These are phyloP conservation scores for Penicillium freii DNA, from an alignment of 2,329 filamentous ascomycete species.

Conservation along the genomic window DNA sequence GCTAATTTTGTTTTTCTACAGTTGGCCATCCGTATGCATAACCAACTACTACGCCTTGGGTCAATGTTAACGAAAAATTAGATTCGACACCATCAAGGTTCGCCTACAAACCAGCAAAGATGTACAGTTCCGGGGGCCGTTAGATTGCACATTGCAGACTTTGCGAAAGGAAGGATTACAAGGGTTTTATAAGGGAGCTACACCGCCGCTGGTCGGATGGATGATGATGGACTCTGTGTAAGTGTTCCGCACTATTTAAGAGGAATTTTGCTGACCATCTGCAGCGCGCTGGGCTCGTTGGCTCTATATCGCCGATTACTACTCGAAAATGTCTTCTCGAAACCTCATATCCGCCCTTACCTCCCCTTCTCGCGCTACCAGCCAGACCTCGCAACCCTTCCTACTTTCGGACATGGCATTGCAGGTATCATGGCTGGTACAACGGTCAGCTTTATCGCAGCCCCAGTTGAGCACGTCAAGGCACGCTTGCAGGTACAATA, in stretches of 20 bases:
- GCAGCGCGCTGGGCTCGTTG: slow-evolving; percentile 80
- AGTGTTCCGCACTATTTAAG: slow-evolving; percentile 7
- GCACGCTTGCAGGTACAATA: slow-evolving; percentile 94
- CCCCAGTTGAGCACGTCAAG: slow-evolving; percentile 93
- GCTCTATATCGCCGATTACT: slow-evolving; percentile 85
- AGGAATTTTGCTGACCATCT: not conserved
- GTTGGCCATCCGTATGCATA: slow-evolving; percentile 59
- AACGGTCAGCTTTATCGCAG: slow-evolving; percentile 89
- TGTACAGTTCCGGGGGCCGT: slow-evolving; percentile 76
- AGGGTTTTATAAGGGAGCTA: slow-evolving; percentile 92
- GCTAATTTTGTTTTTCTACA: slow-evolving; percentile 27
- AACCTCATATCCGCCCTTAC: slow-evolving; percentile 45
- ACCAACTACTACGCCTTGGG: not conserved
- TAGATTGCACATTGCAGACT: slow-evolving; percentile 83
- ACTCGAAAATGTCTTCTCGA: slow-evolving; percentile 72
- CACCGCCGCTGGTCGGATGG: slow-evolving; percentile 90
- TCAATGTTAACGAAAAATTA: slow-evolving; percentile 22
- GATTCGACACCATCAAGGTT: slow-evolving; percentile 96
- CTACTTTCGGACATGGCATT: slow-evolving; percentile 77
- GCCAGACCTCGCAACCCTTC: slow-evolving; percentile 54
- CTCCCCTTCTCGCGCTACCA: slow-evolving; percentile 38
- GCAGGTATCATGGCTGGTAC: slow-evolving; percentile 83
- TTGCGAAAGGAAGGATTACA: slow-evolving; percentile 77
- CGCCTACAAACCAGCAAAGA: slow-evolving; percentile 82
- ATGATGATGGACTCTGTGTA: slow-evolving; percentile 91